Conservation (phyloP, 495 filamentous ascomycete genomes). For the Podospora pseudocomata region DNA sequence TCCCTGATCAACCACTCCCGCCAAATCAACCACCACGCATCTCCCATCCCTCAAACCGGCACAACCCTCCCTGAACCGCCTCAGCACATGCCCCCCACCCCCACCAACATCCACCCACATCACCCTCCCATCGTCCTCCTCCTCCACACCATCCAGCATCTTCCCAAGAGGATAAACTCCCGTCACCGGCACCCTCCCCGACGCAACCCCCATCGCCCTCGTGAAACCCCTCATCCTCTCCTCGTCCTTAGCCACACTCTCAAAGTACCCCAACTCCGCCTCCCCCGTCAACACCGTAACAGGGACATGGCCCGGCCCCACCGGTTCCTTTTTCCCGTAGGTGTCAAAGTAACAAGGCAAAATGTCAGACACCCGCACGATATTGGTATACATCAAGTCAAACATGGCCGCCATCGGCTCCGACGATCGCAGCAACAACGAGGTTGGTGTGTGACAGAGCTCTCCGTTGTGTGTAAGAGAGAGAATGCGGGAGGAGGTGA, state of each 20-base stretch:
- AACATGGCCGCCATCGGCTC: slow-evolving; percentile 31
- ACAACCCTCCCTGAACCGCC: slow-evolving; percentile 27
- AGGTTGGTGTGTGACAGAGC: slow-evolving; percentile 34
- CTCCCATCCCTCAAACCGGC: slow-evolving; percentile 21
- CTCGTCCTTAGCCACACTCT: slow-evolving; percentile 26
- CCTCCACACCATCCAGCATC: slow-evolving; percentile 20
- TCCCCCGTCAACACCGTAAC: slow-evolving; percentile 24
- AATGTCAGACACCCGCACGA: slow-evolving; percentile 23
- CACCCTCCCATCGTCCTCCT: slow-evolving; percentile 11
- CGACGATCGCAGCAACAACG: slow-evolving; percentile 21
- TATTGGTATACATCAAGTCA: slow-evolving; percentile 56
- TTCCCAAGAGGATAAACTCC: slow-evolving; percentile 33
- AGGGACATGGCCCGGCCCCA: slow-evolving; percentile 28
- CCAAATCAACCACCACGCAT: slow-evolving; percentile 37
- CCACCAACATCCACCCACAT: slow-evolving; percentile 42
- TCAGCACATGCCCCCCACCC: slow-evolving; percentile 35
- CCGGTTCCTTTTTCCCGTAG: slow-evolving; percentile 32
- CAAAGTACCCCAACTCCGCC: slow-evolving; percentile 27
- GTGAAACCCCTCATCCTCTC: slow-evolving; percentile 23
- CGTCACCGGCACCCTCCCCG: slow-evolving; percentile 27
- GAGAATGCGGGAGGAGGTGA: slow-evolving; percentile 21
- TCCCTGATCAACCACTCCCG: slow-evolving; percentile 27
- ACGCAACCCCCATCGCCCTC: slow-evolving; percentile 28
- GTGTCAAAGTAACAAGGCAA: slow-evolving; percentile 35
- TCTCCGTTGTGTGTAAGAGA: not conserved